Base-by-base conservation (phyloP, 805 yeast genomes). In the Zygoascus flipseniorum region DNA sequence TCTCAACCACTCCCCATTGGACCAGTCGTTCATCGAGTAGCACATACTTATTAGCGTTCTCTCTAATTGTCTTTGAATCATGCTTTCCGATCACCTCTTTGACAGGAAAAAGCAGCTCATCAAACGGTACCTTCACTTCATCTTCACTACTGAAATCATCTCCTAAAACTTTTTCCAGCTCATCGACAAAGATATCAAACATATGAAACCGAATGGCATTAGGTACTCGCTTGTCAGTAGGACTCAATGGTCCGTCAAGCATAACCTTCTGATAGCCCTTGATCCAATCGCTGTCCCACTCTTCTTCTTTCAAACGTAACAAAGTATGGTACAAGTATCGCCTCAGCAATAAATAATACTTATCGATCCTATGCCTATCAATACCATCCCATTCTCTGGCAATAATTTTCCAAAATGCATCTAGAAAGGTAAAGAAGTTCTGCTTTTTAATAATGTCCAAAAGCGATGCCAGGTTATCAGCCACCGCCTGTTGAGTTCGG, bases 281-380 rank as follows among this genome's bases (percentile, higher is more conserved):
- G 1, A 87, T 73, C 46, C 78, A 60, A 2, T 68, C 62, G 8
- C 62, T 68, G 53, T 78, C 74, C 89, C 92, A 89, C 1, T 76
- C 65, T 53, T 78, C 74, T 1, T 61, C 55, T 50, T 73, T 66
- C 39, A 90, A 70, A 59, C 82, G 77, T 59, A 72, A 75, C 60
- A 93, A 73, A 60, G 79, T 81, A 62, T 81, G 84, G 57, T 81
- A 79, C 26, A 88, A 69, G 8, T 82, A 85, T 63, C 89, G 77
- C 75, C 99, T 82, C 58, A 90, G 77, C 60, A 93, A 72, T 70
- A 90, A 70, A 61, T 86, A 80, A 69, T 77, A 93, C 71, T 93
- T 93, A 70, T 93, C 97, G 52, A 90, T 66, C 71, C 99, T 81
- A 80, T 75, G 76, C 54, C 85, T 84, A 69, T 92, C 98, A 52